Evolutionary conservation across 768 basidiomycete genomes (phyloP), one percentile per base, ranked within the genome.

Genomic region (Termitomyces sp.): DNA sequence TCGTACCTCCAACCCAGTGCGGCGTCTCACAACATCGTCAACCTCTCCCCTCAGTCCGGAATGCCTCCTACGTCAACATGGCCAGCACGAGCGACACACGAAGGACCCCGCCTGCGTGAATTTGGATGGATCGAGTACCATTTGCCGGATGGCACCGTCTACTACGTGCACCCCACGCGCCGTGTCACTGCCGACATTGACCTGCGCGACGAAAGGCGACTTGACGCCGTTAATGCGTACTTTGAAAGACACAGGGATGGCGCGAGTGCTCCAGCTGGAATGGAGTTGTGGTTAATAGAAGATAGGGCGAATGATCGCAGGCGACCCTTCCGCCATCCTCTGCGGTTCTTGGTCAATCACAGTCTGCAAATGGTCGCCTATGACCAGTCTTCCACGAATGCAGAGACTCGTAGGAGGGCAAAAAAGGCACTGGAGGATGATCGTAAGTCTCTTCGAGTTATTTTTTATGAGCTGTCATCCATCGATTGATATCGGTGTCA

Each of bases 51-150:
- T 55, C 69, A 63, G 57, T 66, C 70, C 24, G 58, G 57, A 34
- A 47, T 48, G 2, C 61, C 65, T 1, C 57, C 68, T 22, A 58
- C 62, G 24, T 59, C 60, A 42, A 57, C 58, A 34, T 66, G 37
- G 62, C 63, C 59, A 53, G 34, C 65, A 58, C 69, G 64, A 46
- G 58, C 67, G 47, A 50, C 66, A 34, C 61, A 71, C 58, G 58
- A 55, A 24, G 57, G 63, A 15, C 75, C 72, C 18, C 71, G 73
- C 3, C 73, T 82, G 5, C 78, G 78, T 62, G 76, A 81, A 13
- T 79, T 86, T 20, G 91, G 91, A 4, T 93, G 91, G 91, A 76
- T 82, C 50, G 88, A 87, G 66, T 84, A 89, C 67, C 76, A 81
- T 22, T 81, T 93, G n/a, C 91, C 91, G 1, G 88, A 91, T 64